Evolutionary conservation across 257 asterid genomes (phyloP), one percentile per base, ranked within the genome.

Genomic region (Craterostigma plantagineum): DNA sequence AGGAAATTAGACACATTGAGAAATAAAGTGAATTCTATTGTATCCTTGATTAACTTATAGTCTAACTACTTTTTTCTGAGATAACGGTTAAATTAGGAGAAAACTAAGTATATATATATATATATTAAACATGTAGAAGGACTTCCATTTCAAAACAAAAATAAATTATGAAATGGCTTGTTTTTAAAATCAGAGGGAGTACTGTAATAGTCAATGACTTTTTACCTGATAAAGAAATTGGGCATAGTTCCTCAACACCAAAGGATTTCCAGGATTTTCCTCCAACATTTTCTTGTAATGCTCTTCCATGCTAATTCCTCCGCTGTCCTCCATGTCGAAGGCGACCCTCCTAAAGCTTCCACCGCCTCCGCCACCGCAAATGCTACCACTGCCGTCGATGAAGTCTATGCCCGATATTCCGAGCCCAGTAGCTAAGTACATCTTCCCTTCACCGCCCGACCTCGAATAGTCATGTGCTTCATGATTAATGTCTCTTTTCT

Each of bases 181-280:
- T n/a, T n/a, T n/a, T n/a, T n/a, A n/a, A n/a, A n/a, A n/a, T n/a
- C n/a, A n/a, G n/a, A n/a, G n/a, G n/a, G n/a, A n/a, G n/a, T n/a
- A n/a, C n/a, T n/a, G n/a, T n/a, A n/a, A n/a, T n/a, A n/a, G n/a
- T n/a, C n/a, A n/a, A n/a, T n/a, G n/a, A n/a, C n/a, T n/a, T n/a
- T 65, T 49, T 50, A 52, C 96, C 63, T 80, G 67, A 55, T 85
- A 65, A 62, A 81, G 60, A 63, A 77, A 81, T 50, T 71, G 81
- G 8, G 96, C 96, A 65, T 85, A 80, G 65, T 85, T 85, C 58
- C 91, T 73, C 54, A 85, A 64, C 49, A 71, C 60, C 47, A 85
- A 53, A 9, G 94, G 63, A 62, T 81, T 68, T 16, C 75, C 60
- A 3, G 94, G 91, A 71, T 67, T 65, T 44, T 54, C 71, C 43